Percentiles rank a stretch among this genome's conserved stretches.
Evolutionary conservation across 495 filamentous ascomycete genomes (phyloP).

Genomic region (Opeltia flavorubescens): DNA sequence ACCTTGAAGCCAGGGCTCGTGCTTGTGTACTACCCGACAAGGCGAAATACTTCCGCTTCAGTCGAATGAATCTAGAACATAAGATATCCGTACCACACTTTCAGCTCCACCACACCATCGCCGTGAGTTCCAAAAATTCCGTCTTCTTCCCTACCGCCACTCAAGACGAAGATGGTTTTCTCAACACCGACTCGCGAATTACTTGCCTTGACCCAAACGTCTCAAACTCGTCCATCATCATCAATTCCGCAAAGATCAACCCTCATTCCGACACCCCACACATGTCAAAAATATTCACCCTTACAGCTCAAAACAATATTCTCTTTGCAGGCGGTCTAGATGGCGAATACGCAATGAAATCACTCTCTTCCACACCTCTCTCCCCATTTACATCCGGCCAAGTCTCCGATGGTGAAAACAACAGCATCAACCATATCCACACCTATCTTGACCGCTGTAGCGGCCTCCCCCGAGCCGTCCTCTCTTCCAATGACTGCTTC

Average conservation of each 20-base stretch:
- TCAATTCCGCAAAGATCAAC: not conserved
- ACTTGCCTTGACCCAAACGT: not conserved
- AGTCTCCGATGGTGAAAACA: slow-evolving; percentile 51
- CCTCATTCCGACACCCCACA: slow-evolving; percentile 15
- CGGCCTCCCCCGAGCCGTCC: slow-evolving; percentile 50
- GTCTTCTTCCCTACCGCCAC: slow-evolving; percentile 39
- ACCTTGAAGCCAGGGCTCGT: slow-evolving; percentile 16
- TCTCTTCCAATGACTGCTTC: slow-evolving; percentile 70
- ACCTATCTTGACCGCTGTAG: slow-evolving; percentile 46
- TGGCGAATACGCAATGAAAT: slow-evolving; percentile 61
- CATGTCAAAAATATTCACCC: slow-evolving; percentile 45
- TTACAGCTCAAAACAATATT: slow-evolving; percentile 50
- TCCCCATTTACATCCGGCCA: slow-evolving; percentile 38
- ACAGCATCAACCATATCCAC: slow-evolving; percentile 81
- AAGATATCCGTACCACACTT: slow-evolving; percentile 64
- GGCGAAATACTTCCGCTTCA: slow-evolving; percentile 54
- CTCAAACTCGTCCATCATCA: not conserved
- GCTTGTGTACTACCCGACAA: slow-evolving; percentile 25
- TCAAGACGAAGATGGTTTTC: not conserved
- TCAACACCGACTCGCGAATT: slow-evolving; percentile 24
- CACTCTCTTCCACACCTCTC: slow-evolving; percentile 33
- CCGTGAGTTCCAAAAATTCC: slow-evolving; percentile 56
- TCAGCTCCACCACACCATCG: slow-evolving; percentile 76
- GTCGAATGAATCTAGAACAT: slow-evolving; percentile 51
- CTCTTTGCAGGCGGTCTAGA: slow-evolving; percentile 67